Evolutionary conservation across 2,329 filamentous ascomycete genomes (phyloP).

Genomic region (Seiridium cupressi): DNA sequence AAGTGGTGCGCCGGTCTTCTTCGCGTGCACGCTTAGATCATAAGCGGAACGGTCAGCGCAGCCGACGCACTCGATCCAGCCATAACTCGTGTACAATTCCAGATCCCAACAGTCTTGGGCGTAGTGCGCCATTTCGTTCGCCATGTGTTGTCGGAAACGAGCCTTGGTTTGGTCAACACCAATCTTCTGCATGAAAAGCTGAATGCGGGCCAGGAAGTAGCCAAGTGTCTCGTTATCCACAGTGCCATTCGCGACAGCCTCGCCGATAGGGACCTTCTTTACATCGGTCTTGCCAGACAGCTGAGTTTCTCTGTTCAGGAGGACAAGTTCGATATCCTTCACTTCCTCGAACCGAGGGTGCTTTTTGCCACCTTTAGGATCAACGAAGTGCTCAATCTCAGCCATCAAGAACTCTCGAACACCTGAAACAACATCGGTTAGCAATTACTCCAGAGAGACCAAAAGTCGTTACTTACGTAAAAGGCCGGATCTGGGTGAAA

Average conservation of each 20-base stretch:
- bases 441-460: no score
- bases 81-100: conserved; percentile 85
- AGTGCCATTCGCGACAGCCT: conserved; percentile 77
- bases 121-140: conserved; percentile 78
- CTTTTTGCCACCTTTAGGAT: conserved; percentile 92
- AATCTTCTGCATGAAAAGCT: conserved; percentile 84
- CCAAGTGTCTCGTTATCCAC: conserved; percentile 98
- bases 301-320: conserved; percentile 84
- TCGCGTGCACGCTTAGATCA: conserved; percentile 87
- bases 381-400: conserved; percentile 98
- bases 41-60: conserved; percentile 96
- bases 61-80: conserved; percentile 98
- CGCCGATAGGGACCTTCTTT: conserved; percentile 72
- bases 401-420: conserved; percentile 99
- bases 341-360: conserved; percentile 86
- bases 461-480: conserved; percentile 35
- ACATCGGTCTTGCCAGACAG: conserved; percentile 79
- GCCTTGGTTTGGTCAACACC: conserved; percentile 86
- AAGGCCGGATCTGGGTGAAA: conserved; percentile 88
- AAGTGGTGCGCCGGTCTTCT: conserved; percentile 85
- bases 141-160: conserved; percentile 96
- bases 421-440: conserved; percentile 37
- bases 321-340: conserved; percentile 75
- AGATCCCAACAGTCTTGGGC: conserved; percentile 98
- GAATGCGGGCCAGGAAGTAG: conserved; percentile 94